phyloP scores from a whole-genome alignment of 139 green algal species.

The Edaphochlamys debaryana region DNA sequence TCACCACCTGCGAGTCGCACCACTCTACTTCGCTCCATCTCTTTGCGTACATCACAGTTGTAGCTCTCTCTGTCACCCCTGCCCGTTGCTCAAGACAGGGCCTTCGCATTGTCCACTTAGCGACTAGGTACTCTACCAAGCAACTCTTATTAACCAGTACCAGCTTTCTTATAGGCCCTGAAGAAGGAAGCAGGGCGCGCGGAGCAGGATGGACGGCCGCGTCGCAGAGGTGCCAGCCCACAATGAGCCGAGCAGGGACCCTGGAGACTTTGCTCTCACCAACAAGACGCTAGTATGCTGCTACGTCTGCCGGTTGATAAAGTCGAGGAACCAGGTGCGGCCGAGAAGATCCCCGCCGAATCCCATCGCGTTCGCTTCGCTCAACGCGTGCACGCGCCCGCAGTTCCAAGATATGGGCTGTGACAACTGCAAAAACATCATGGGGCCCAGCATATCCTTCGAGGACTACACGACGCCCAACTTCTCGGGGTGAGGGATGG shows the following conservation, averaged over 20 bases:
- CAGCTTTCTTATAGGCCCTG: no score
- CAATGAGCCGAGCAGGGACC: slow-evolving; percentile 31
- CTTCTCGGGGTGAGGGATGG: slow-evolving; percentile 70
- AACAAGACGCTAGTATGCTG: slow-evolving; percentile 68
- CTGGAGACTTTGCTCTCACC: slow-evolving; percentile 54
- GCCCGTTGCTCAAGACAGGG: no score
- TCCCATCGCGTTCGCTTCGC: background rate
- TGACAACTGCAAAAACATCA: slow-evolving; percentile 81
- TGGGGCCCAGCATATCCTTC: slow-evolving; percentile 64
- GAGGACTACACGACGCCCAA: slow-evolving; percentile 79
- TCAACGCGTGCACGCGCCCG: background rate
- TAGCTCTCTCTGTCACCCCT: no score
- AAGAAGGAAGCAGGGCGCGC: no score
- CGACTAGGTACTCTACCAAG: no score
- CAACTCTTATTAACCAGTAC: no score
- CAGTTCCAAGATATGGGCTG: slow-evolving; percentile 74
- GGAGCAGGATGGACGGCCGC: slow-evolving; percentile 1
- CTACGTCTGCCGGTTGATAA: slow-evolving; percentile 64
- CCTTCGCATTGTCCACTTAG: no score
- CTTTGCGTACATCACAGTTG: no score
- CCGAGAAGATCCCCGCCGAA: background rate
- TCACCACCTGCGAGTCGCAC: no score
- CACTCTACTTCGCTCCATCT: no score
- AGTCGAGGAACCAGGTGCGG: slow-evolving; percentile 58
- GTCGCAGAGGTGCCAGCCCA: slow-evolving; percentile 25